Conservation (phyloP, 306 rosid species). For the Cicer cuneatum region DNA sequence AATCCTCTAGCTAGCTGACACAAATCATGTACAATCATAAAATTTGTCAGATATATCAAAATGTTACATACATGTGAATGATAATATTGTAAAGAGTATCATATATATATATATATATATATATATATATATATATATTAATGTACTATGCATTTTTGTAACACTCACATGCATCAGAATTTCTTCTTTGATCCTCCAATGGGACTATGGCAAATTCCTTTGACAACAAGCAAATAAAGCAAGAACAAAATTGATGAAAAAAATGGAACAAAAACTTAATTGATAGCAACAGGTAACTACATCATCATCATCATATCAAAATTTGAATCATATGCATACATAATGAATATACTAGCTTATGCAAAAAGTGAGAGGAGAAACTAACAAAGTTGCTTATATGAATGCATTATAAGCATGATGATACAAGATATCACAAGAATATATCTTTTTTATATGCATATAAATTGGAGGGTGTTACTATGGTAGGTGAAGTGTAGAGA, state of each 20-base stretch:
- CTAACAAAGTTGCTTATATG: constrained; percentile 19
- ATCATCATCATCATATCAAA: constrained; percentile 48
- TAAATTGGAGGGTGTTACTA: constrained; percentile 49
- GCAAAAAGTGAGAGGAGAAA: neutral
- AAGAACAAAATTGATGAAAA: constrained; percentile 44
- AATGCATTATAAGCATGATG: constrained; percentile 18
- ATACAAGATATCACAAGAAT: constrained; percentile 1
- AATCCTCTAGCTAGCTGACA: constrained; percentile 34
- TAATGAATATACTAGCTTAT: neutral
- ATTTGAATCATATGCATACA: constrained; percentile 24
- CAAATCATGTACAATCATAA: constrained; percentile 38
- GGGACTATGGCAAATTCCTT: constrained; percentile 33
- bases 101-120: no score
- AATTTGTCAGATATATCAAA: constrained; percentile 45
- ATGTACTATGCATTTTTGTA: constrained; percentile 27
- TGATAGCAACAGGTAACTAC: constrained; percentile 66
- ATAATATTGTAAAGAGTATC: neutral
- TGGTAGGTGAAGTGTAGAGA: constrained; percentile 86
- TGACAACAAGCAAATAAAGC: constrained; percentile 44
- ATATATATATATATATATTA: constrained; percentile 12
- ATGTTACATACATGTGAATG: constrained; percentile 3
- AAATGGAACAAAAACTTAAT: constrained; percentile 56
- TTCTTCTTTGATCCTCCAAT: constrained; percentile 38
- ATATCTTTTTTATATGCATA: constrained; percentile 33
- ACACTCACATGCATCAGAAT: constrained; percentile 39